phyloP scores from a whole-genome alignment of 768 basidiomycete genomes.

The Boletus pseudopeckii region DNA sequence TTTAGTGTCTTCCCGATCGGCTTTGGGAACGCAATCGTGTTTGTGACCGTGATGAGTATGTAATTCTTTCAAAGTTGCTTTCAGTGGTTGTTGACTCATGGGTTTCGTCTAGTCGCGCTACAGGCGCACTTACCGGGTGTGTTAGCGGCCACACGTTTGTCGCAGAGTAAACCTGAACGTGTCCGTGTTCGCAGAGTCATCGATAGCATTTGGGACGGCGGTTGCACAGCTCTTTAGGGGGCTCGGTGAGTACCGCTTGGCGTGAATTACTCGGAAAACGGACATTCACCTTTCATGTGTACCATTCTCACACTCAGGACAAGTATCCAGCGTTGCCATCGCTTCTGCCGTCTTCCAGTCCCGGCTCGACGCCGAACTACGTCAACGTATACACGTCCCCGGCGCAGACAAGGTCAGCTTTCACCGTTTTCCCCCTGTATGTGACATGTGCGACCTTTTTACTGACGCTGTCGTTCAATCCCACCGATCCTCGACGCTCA shows the following conservation, averaged over 20 bases:
- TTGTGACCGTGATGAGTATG: constrained; percentile 12
- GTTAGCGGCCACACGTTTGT: not conserved
- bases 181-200: not conserved
- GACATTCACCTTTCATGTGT: not conserved
- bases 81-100: not conserved
- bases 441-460: not conserved
- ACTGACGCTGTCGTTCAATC: not conserved
- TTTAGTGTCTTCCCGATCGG: constrained; percentile 16
- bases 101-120: constrained; percentile 5
- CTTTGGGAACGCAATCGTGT: constrained; percentile 15
- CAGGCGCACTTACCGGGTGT: constrained; percentile 10
- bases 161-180: not conserved
- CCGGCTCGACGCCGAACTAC: constrained; percentile 10
- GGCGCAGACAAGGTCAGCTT: constrained; percentile 8
- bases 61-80: not conserved
- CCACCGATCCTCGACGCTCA: not conserved
- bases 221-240: constrained; percentile 9
- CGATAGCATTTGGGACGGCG: constrained; percentile 1
- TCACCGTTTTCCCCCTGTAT: not conserved
- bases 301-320: constrained; percentile 1
- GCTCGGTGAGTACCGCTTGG: constrained; percentile 2
- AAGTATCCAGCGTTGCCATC: constrained; percentile 11
- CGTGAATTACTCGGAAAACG: not conserved
- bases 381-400: constrained; percentile 6
- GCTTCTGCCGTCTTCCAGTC: constrained; percentile 17